Percentiles rank a stretch among this genome's conserved stretches.
Conservation (phyloP, 768 basidiomycete genomes). For the Lentinula edodes region DNA sequence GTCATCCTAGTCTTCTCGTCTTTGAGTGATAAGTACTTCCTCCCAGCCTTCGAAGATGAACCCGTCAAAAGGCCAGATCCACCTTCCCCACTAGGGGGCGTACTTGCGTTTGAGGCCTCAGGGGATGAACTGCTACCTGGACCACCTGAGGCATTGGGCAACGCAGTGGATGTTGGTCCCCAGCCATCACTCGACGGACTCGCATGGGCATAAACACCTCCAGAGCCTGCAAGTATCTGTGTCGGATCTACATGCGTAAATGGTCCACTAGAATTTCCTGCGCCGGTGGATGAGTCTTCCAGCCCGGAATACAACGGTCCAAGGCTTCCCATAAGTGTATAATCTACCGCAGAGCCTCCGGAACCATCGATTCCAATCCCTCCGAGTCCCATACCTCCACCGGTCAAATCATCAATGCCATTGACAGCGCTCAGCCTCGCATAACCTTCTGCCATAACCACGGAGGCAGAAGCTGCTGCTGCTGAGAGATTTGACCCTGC, state of each 20-base stretch:
- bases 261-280: slow-evolving; percentile 30
- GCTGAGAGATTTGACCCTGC: slow-evolving; percentile 46
- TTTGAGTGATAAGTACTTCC: slow-evolving; percentile 66
- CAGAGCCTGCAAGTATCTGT: slow-evolving; percentile 61
- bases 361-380: not conserved
- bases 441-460: slow-evolving; percentile 70
- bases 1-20: slow-evolving; percentile 47
- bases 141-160: slow-evolving; percentile 14
- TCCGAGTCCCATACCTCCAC: not conserved
- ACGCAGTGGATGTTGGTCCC: slow-evolving; percentile 25
- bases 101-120: slow-evolving; percentile 71
- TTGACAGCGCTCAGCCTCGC: slow-evolving; percentile 57
- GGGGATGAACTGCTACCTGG: slow-evolving; percentile 73
- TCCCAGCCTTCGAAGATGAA: slow-evolving; percentile 22
- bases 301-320: slow-evolving; percentile 53
- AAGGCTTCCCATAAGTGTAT: slow-evolving; percentile 47
- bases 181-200: slow-evolving; percentile 83
- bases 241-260: slow-evolving; percentile 89
- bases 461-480: slow-evolving; percentile 57
- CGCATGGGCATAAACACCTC: slow-evolving; percentile 43
- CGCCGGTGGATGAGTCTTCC: slow-evolving; percentile 23
- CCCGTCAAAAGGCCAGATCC: slow-evolving; percentile 21
- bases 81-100: slow-evolving; percentile 59
- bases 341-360: slow-evolving; percentile 37
- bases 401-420: slow-evolving; percentile 43